phyloP scores from a whole-genome alignment of 345 rosid species.

The Gossypium rotundifolium region DNA sequence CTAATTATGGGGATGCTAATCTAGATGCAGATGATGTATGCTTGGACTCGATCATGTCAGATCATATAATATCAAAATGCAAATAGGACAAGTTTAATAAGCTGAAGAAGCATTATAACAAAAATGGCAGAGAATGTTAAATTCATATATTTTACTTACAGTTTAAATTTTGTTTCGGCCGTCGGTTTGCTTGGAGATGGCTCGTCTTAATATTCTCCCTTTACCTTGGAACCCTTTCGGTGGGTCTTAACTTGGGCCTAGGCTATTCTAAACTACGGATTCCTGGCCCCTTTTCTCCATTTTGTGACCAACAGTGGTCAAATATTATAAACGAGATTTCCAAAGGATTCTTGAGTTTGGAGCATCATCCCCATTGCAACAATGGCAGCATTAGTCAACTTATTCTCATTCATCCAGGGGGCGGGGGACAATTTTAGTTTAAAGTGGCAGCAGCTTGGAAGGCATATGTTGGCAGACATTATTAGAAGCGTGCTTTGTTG shows the following conservation, averaged over 20 bases:
- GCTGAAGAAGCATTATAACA: too few species aligned
- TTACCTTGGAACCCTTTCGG: constrained; percentile 27
- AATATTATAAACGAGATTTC: constrained; percentile 40
- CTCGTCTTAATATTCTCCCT: constrained; percentile 13
- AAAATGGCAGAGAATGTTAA: too few species aligned
- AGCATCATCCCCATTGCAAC: constrained; percentile 38
- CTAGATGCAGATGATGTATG: too few species aligned
- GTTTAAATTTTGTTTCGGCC: constrained; percentile 20
- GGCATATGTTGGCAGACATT: constrained; percentile 22
- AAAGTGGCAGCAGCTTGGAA: constrained; percentile 11
- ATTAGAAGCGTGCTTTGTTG: too few species aligned
- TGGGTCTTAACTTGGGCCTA: constrained; percentile 29
- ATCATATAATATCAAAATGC: too few species aligned
- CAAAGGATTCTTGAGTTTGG: constrained; percentile 56
- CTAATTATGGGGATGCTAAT: too few species aligned
- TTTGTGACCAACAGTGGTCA: constrained; percentile 50
- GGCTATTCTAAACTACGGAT: constrained; percentile 22
- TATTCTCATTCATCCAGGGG: constrained; percentile 28
- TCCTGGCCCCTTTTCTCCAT: constrained; percentile 36
- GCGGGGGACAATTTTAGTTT: background rate
- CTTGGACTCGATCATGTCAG: too few species aligned
- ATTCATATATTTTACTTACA: too few species aligned
- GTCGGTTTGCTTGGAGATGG: constrained; percentile 37
- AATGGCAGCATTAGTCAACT: constrained; percentile 38
- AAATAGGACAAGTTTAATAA: too few species aligned